These are phyloP conservation scores for Coemansia sp. DNA, from an alignment of 192 early-diverging fungal species.

Conservation along the genomic window DNA sequence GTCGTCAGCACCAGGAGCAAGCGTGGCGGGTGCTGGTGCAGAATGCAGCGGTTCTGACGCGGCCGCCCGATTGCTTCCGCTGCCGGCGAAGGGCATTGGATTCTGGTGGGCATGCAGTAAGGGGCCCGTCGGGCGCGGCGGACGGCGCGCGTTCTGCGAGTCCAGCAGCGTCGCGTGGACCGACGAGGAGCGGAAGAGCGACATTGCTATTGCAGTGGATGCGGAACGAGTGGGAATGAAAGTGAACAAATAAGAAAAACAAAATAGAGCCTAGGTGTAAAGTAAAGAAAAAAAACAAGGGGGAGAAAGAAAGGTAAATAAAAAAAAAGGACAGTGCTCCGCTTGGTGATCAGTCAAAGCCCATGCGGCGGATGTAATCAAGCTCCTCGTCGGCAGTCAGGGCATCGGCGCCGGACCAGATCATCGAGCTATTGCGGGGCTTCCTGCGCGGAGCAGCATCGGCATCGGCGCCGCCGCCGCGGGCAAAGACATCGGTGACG, in stretches of 20 bases:
- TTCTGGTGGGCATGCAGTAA: not conserved
- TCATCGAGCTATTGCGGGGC: conserved; percentile 54
- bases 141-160: conserved; percentile 4
- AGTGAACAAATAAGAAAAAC: not conserved
- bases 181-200: conserved; percentile 24
- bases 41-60: not conserved
- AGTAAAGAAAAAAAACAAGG: conserved; percentile 5
- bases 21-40: not conserved
- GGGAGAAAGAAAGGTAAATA: conserved; percentile 15
- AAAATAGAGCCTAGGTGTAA: not conserved
- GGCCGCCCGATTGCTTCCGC: not conserved
- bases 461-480: conserved; percentile 15
- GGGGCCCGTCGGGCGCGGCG: not conserved
- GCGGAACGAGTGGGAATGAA: not conserved
- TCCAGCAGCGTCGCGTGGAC: conserved; percentile 13
- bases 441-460: conserved; percentile 16
- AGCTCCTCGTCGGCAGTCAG: conserved; percentile 49
- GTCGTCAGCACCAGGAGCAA: not conserved
- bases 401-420: conserved; percentile 52
- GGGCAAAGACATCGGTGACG: conserved; percentile 48
- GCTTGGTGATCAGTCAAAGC: conserved; percentile 28
- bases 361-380: conserved; percentile 54
- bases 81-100: not conserved
- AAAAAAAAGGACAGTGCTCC: not conserved
- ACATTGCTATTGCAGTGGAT: conserved; percentile 6